Evolutionary conservation across 352 stramenopile genomes (phyloP).

Genomic region (Thalassiosira mediterranea): DNA sequence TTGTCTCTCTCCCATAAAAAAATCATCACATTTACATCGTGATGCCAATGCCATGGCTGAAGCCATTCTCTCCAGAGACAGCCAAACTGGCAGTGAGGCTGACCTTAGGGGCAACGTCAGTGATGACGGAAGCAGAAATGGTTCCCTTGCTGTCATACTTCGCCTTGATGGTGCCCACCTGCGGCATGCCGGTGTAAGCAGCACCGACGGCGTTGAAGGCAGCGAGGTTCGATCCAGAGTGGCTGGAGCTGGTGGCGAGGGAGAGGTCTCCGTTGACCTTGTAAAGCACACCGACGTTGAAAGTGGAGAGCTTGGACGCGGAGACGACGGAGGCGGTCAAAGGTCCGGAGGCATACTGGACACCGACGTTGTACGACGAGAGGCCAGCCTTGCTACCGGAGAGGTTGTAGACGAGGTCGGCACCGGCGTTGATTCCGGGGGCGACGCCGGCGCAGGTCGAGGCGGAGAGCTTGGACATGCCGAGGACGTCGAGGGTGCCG

Average conservation of each 20-base stretch:
- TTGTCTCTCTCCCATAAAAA: too few species aligned
- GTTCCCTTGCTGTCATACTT: constrained; percentile 74
- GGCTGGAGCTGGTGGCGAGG: constrained; percentile 72
- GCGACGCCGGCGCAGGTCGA: constrained; percentile 71
- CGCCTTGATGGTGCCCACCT: constrained; percentile 79
- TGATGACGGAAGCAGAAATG: constrained; percentile 70
- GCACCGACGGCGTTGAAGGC: constrained; percentile 72
- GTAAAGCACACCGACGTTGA: constrained; percentile 81
- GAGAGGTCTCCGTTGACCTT: constrained; percentile 78
- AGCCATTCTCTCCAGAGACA: constrained; percentile 67
- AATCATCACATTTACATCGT: constrained; percentile 76
- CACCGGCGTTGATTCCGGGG: constrained; percentile 74
- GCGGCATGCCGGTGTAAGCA: constrained; percentile 64
- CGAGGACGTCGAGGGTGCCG: constrained; percentile 74
- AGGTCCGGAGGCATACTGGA: constrained; percentile 71
- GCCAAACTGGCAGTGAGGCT: constrained; percentile 78
- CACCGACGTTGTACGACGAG: constrained; percentile 73
- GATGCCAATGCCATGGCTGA: constrained; percentile 82
- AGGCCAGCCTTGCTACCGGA: constrained; percentile 71
- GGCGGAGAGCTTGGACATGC: constrained; percentile 77
- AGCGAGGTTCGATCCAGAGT: constrained; percentile 70
- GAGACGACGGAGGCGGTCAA: constrained; percentile 72
- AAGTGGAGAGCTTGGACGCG: constrained; percentile 71
- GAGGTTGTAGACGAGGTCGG: constrained; percentile 77
- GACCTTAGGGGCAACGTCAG: constrained; percentile 81